Percentiles rank a stretch among this genome's conserved stretches.
phyloP scores from a whole-genome alignment of 352 stramenopile genomes.

The Phytophthora quininea region DNA sequence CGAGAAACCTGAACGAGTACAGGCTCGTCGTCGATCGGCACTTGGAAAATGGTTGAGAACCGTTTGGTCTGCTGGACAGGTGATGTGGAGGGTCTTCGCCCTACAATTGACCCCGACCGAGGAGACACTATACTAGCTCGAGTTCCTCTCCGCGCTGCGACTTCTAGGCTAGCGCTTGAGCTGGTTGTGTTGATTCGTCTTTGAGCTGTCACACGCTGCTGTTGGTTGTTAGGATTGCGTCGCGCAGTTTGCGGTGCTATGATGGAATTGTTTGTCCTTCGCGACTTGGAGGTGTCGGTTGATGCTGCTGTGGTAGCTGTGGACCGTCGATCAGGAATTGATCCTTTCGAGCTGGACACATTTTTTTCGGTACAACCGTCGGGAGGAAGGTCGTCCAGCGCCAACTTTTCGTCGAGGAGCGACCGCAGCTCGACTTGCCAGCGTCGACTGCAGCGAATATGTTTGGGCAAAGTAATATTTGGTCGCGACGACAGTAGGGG shows the following conservation, averaged over 20 bases:
- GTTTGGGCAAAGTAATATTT: constrained; percentile 24
- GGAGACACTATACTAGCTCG: constrained; percentile 22
- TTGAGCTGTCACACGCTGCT: neutral
- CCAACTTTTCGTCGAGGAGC: constrained; percentile 27
- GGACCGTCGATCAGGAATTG: constrained; percentile 3
- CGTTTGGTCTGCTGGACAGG: constrained; percentile 12
- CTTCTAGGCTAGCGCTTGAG: constrained; percentile 4
- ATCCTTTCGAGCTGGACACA: neutral
- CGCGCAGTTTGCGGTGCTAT: neutral
- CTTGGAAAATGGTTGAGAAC: constrained; percentile 23
- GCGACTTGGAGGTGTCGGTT: constrained; percentile 3
- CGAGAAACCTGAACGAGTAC: constrained; percentile 67
- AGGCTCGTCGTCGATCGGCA: constrained; percentile 24
- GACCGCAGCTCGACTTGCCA: constrained; percentile 43
- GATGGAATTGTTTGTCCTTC: constrained; percentile 6
- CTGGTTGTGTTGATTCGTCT: constrained; percentile 6
- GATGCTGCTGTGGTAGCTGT: neutral
- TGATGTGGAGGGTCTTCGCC: constrained; percentile 14
- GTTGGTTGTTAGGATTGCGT: constrained; percentile 3
- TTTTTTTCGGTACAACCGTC: neutral
- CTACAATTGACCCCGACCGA: constrained; percentile 1
- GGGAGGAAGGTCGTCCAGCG: constrained; percentile 14
- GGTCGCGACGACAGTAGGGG: constrained; percentile 16
- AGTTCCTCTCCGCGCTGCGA: constrained; percentile 5
- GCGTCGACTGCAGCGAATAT: constrained; percentile 47